Percentiles rank a stretch among this genome's conserved stretches.
These are phyloP conservation scores for Podosphaera leucotricha DNA, from an alignment of 2,329 filamentous ascomycete species.

Conservation along the genomic window DNA sequence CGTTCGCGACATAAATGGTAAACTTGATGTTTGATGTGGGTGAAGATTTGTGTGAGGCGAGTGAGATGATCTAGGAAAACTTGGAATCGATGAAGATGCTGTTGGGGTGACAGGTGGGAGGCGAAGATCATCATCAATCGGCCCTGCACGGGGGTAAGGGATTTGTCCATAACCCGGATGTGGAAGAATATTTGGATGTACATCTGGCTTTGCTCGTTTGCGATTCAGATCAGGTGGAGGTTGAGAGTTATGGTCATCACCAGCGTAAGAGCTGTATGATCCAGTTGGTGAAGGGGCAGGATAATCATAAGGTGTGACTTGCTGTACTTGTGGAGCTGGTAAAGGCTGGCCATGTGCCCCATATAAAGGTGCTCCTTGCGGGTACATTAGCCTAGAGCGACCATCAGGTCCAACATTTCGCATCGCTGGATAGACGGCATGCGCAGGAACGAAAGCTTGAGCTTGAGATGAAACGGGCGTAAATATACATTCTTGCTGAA, in stretches of 20 bases:
- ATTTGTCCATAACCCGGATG: conserved; percentile 16
- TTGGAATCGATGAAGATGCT: conserved; percentile 6
- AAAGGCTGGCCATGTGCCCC: conserved; percentile 20
- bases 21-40: conserved; percentile 7
- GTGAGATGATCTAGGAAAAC: conserved; percentile 14
- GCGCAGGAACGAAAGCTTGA: conserved; percentile 50
- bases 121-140: conserved; percentile 14
- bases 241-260: conserved; percentile 6
- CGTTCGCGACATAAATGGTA: conserved; percentile 12
- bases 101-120: conserved; percentile 16
- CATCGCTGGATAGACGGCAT: conserved; percentile 36
- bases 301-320: conserved; percentile 13
- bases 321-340: conserved; percentile 8
- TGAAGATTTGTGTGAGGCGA: conserved; percentile 13
- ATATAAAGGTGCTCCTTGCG: conserved; percentile 15
- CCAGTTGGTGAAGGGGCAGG: conserved; percentile 15
- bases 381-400: conserved; percentile 12
- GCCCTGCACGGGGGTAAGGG: conserved; percentile 10
- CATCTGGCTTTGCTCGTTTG: conserved; percentile 15
- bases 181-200: conserved; percentile 16
- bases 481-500: conserved; percentile 57
- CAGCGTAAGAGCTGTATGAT: conserved; percentile 10
- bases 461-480: conserved; percentile 52
- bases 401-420: conserved; percentile 19
- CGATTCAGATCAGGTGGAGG: conserved; percentile 10